Evolutionary conservation across 495 filamentous ascomycete genomes (phyloP).

Genomic region (Bathelium albidoporum): DNA sequence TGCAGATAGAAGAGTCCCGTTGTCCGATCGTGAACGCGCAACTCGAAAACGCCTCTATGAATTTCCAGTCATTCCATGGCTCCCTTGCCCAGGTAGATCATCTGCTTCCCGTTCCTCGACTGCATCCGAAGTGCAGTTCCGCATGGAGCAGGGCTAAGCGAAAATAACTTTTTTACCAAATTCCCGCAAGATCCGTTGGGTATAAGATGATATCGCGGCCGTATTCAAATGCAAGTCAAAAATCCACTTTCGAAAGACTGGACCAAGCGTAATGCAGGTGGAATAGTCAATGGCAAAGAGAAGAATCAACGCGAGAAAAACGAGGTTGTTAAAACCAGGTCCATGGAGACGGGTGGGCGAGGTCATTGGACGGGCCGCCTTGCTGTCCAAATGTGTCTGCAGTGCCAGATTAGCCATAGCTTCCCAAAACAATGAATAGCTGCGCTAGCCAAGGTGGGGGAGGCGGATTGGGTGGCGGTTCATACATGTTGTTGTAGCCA

Average conservation of each 20-base stretch:
- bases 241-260: background rate
- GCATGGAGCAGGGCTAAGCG: background rate
- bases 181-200: background rate
- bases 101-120: background rate
- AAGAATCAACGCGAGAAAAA: background rate
- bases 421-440: no score
- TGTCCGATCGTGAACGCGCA: background rate
- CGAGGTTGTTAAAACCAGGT: background rate
- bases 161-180: slow-evolving; percentile 3
- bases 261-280: background rate
- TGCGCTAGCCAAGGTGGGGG: no score
- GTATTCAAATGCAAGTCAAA: slow-evolving; percentile 3
- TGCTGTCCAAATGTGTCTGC: slow-evolving; percentile 45
- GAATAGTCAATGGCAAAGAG: background rate
- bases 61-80: background rate
- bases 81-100: background rate
- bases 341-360: background rate
- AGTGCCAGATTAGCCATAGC: background rate
- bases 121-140: background rate
- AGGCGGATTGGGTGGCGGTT: no score
- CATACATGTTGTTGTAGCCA: slow-evolving; percentile 67
- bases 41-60: background rate
- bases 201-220: slow-evolving; percentile 3
- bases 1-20: background rate
- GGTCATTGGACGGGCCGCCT: slow-evolving; percentile 25